Conservation (phyloP, 305 asterid species). For the Fraxinus sp. region DNA sequence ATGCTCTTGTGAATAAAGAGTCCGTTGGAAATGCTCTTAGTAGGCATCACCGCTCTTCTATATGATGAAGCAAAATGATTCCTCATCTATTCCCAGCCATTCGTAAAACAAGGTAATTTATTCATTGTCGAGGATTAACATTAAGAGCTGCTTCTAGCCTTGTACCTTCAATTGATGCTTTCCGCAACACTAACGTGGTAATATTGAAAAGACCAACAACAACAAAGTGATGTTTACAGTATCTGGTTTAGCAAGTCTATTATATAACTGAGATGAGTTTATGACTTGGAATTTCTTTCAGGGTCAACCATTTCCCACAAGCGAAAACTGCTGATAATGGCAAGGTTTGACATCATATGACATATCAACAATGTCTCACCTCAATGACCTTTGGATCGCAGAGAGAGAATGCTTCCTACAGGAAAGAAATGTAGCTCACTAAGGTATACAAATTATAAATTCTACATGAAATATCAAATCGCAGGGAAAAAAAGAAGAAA, state of each 20-base stretch:
- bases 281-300: slow-evolving; percentile 1
- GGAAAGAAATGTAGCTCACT: slow-evolving; percentile 26
- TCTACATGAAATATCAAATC: not conserved
- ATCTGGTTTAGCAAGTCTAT: not conserved
- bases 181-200: not conserved
- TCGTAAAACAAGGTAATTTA: not conserved
- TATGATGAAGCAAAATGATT: slow-evolving; percentile 2
- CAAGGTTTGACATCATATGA: not conserved
- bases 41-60: not conserved
- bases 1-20: not conserved
- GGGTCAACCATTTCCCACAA: not conserved
- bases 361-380: slow-evolving; percentile 41
- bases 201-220: not conserved
- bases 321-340: not conserved
- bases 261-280: not conserved
- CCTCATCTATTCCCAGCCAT: not conserved
- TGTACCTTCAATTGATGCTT: not conserved
- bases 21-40: not conserved
- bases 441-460: slow-evolving; percentile 3
- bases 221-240: not conserved
- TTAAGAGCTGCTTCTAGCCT: not conserved
- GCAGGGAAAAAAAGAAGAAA: not conserved
- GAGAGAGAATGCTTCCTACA: slow-evolving; percentile 89
- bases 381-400: slow-evolving; percentile 72
- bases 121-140: not conserved